These are phyloP conservation scores for Dioszegia hungarica DNA, from an alignment of 768 basidiomycete genomes.

Conservation along the genomic window DNA sequence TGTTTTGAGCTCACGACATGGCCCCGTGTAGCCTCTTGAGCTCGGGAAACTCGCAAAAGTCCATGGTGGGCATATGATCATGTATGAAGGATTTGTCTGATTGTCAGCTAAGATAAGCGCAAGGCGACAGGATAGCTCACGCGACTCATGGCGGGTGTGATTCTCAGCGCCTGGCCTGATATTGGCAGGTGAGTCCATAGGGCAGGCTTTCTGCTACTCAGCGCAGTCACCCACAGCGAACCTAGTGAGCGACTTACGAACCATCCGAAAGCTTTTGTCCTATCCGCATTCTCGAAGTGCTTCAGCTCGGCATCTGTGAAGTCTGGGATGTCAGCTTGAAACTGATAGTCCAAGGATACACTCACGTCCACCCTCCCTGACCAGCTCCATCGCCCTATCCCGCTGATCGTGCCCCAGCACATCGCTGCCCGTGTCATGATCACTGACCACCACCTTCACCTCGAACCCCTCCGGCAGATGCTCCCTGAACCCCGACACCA, in stretches of 20 bases:
- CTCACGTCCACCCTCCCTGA: constrained; percentile 41
- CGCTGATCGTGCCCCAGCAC: constrained; percentile 47
- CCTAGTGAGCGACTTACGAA: constrained; percentile 41
- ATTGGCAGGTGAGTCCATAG: constrained; percentile 43
- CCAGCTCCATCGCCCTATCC: constrained; percentile 41
- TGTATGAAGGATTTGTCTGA: constrained; percentile 44
- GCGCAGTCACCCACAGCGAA: background rate
- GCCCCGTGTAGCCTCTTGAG: constrained; percentile 47
- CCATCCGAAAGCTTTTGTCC: constrained; percentile 44
- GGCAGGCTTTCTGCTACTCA: constrained; percentile 42
- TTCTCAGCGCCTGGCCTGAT: constrained; percentile 39
- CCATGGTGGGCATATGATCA: constrained; percentile 43
- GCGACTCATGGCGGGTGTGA: constrained; percentile 25
- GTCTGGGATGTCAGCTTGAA: constrained; percentile 19
- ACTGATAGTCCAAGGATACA: background rate
- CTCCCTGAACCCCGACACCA: constrained; percentile 39
- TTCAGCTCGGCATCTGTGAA: constrained; percentile 41
- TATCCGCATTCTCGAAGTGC: constrained; percentile 34
- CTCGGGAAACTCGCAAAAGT: constrained; percentile 46
- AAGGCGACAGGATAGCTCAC: constrained; percentile 13
- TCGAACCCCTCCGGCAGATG: constrained; percentile 38
- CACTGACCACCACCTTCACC: constrained; percentile 41
- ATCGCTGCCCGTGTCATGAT: constrained; percentile 46
- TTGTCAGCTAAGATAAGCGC: background rate
- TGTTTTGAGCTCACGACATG: constrained; percentile 33